These are phyloP conservation scores for Lentinula lateritia DNA, from an alignment of 768 basidiomycete species.

Conservation along the genomic window DNA sequence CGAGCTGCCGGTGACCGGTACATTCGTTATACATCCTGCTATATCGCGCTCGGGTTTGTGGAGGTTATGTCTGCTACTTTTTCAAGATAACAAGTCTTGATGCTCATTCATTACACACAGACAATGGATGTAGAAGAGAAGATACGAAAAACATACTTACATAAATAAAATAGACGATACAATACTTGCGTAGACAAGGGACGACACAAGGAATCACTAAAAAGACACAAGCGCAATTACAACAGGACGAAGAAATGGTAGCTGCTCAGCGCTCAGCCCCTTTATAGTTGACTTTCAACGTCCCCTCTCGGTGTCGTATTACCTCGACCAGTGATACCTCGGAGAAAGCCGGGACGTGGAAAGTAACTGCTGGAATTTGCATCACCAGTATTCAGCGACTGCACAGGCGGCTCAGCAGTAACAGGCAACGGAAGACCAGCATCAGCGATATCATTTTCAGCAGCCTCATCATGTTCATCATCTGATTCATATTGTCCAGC, in stretches of 20 bases:
- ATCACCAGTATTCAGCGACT: neutral
- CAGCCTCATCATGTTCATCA: neutral
- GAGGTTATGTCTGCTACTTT: neutral
- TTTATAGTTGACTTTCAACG: conserved; percentile 4
- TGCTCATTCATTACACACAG: too few relatives aligned
- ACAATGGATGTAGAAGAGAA: neutral
- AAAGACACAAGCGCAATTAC: neutral
- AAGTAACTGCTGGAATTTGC: neutral
- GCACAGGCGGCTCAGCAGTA: neutral
- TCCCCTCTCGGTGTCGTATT: neutral
- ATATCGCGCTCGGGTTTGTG: neutral
- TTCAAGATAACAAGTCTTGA: too few relatives aligned
- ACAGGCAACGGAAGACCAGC: conserved; percentile 1
- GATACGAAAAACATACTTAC: neutral
- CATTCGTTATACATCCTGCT: too few relatives aligned
- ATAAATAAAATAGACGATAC: neutral
- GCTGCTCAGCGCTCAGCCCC: too few relatives aligned
- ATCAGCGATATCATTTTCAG: neutral
- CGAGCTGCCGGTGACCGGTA: too few relatives aligned
- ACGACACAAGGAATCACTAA: neutral
- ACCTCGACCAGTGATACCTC: conserved; percentile 1
- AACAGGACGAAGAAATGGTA: neutral
- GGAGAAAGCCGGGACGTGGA: neutral
- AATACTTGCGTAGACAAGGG: neutral
- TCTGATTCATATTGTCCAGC: conserved; percentile 1